Evolutionary conservation across 768 basidiomycete species (phyloP).

Genomic region (Imleria badia): DNA sequence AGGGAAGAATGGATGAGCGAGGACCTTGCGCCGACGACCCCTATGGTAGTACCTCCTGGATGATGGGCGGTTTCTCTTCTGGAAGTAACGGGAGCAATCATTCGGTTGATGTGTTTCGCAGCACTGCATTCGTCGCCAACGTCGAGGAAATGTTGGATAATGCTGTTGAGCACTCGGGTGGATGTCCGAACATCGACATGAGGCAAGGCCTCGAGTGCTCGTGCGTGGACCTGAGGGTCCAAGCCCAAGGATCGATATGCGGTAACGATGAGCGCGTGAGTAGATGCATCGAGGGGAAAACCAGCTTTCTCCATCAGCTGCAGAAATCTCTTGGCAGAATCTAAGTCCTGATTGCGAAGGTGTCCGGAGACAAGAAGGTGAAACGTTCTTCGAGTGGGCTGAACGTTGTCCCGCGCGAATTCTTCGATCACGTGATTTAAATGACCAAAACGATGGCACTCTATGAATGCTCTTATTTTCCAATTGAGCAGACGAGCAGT

Average conservation of each 20-base stretch:
- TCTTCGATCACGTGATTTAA: constrained; percentile 49
- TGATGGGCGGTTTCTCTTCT: constrained; percentile 22
- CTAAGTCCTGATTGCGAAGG: constrained; percentile 65
- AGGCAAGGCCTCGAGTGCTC: constrained; percentile 48
- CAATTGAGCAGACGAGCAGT: constrained; percentile 67
- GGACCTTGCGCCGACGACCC: constrained; percentile 27
- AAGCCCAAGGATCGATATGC: constrained; percentile 61
- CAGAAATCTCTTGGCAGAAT: constrained; percentile 53
- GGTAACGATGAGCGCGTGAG: constrained; percentile 57
- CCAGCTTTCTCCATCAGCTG: constrained; percentile 57
- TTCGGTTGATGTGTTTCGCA: constrained; percentile 47
- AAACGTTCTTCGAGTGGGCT: constrained; percentile 62
- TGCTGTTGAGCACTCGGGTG: constrained; percentile 63
- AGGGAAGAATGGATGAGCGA: neutral
- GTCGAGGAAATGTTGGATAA: constrained; percentile 64
- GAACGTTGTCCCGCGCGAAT: constrained; percentile 45
- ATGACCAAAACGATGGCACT: constrained; percentile 47
- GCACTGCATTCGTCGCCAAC: constrained; percentile 48
- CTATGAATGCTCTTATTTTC: constrained; percentile 60
- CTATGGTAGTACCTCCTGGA: constrained; percentile 29
- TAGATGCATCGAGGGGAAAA: constrained; percentile 51
- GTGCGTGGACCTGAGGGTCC: constrained; percentile 52
- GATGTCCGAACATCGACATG: constrained; percentile 40
- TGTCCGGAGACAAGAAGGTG: constrained; percentile 67
- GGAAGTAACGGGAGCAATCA: constrained; percentile 43